phyloP scores from a whole-genome alignment of 2,329 filamentous ascomycete genomes.

The Hymenoscyphus albidus region DNA sequence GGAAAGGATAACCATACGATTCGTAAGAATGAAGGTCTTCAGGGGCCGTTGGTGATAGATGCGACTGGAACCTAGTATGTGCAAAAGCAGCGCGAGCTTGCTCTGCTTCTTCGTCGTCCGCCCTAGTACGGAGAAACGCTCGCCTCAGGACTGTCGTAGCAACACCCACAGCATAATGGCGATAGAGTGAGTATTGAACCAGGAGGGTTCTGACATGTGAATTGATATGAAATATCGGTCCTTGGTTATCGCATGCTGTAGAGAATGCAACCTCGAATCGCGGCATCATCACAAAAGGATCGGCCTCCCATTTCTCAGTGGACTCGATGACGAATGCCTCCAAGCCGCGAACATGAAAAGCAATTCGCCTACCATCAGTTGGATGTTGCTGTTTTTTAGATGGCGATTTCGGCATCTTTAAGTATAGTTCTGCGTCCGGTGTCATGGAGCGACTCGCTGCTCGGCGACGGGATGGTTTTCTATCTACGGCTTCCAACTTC shows the following conservation, averaged over 20 bases:
- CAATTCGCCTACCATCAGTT: slow-evolving; percentile 76
- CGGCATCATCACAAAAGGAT: slow-evolving; percentile 82
- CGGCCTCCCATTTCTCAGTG: slow-evolving; percentile 75
- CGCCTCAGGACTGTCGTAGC: slow-evolving; percentile 71
- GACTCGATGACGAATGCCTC: slow-evolving; percentile 91
- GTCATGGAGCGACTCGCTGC: slow-evolving; percentile 65
- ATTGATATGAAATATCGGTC: slow-evolving; percentile 83
- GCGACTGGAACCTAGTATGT: slow-evolving; percentile 13
- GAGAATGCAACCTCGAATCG: slow-evolving; percentile 83
- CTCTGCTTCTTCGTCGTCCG: slow-evolving; percentile 42
- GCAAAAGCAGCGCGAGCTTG: slow-evolving; percentile 32
- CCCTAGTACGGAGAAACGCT: slow-evolving; percentile 57
- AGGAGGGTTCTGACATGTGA: slow-evolving; percentile 75
- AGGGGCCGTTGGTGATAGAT: slow-evolving; percentile 31
- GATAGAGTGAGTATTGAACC: slow-evolving; percentile 86
- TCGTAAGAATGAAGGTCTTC: slow-evolving; percentile 25
- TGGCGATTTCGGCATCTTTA: slow-evolving; percentile 47
- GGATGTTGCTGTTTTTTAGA: slow-evolving; percentile 49
- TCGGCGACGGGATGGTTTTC: slow-evolving; percentile 60
- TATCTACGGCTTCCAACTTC: slow-evolving; percentile 61
- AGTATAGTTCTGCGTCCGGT: slow-evolving; percentile 61
- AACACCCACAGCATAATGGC: slow-evolving; percentile 85
- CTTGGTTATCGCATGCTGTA: slow-evolving; percentile 80
- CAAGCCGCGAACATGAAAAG: slow-evolving; percentile 75
- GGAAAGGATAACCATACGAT: slow-evolving; percentile 29